phyloP scores from a whole-genome alignment of 1,139 yeast species.

The Blastobotrys apis region DNA sequence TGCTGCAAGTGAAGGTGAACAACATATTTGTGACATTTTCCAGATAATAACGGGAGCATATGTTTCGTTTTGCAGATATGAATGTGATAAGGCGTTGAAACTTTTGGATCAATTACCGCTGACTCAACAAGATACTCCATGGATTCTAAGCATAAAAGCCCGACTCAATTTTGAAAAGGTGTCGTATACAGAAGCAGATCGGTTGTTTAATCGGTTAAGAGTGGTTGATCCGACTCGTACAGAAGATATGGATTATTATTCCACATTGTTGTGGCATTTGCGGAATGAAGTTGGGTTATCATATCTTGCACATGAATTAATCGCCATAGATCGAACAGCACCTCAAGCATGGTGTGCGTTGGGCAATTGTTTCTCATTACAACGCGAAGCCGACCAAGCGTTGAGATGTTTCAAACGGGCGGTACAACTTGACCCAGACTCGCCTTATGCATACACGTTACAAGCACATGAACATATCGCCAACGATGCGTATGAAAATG shows the following conservation, averaged over 20 bases:
- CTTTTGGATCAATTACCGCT: slow-evolving; percentile 60
- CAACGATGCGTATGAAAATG: slow-evolving; percentile 87
- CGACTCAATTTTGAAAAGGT: slow-evolving; percentile 82
- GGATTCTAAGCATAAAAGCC: slow-evolving; percentile 80
- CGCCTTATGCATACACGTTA: slow-evolving; percentile 85
- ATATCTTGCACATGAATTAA: slow-evolving; percentile 73
- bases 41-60: slow-evolving; percentile 60
- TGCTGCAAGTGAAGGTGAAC: slow-evolving; percentile 39
- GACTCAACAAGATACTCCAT: slow-evolving; percentile 68
- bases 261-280: slow-evolving; percentile 90
- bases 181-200: slow-evolving; percentile 72
- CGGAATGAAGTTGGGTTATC: slow-evolving; percentile 79
- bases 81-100: slow-evolving; percentile 77
- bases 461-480: slow-evolving; percentile 92
- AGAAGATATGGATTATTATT: slow-evolving; percentile 86
- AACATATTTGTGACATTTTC: slow-evolving; percentile 49
- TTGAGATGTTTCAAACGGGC: slow-evolving; percentile 83
- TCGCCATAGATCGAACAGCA: slow-evolving; percentile 58
- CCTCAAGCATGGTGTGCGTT: slow-evolving; percentile 91
- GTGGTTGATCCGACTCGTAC: slow-evolving; percentile 71
- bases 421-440: slow-evolving; percentile 59
- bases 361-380: slow-evolving; percentile 83
- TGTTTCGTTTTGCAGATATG: slow-evolving; percentile 62
- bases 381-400: slow-evolving; percentile 86
- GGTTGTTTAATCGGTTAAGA: slow-evolving; percentile 59